phyloP scores from a whole-genome alignment of 345 rosid species.

The Toxicodendron radicans region DNA sequence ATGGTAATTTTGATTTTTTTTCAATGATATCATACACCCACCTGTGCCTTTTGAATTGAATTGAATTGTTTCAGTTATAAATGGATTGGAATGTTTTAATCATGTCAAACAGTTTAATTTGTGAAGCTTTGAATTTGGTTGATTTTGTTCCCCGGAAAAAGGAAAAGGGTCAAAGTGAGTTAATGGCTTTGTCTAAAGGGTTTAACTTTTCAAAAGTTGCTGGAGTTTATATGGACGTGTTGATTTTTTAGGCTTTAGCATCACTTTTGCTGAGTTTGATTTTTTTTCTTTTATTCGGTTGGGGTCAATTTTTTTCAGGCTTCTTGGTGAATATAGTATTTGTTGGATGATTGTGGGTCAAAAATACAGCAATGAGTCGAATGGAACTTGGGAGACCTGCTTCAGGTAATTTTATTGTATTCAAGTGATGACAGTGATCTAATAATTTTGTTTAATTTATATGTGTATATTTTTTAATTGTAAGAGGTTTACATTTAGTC shows the following conservation, averaged over 20 bases:
- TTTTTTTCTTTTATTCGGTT: not conserved
- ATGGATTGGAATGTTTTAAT: not conserved
- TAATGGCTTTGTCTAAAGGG: not conserved
- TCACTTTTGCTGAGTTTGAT: not conserved
- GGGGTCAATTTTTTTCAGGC: conserved; percentile 18
- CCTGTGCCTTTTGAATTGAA: not conserved
- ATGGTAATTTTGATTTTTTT: not conserved
- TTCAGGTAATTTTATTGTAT: conserved; percentile 47
- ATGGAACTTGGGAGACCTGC: conserved; percentile 46
- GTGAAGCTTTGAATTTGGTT: not conserved
- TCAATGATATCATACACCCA: not conserved
- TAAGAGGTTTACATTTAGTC: not conserved
- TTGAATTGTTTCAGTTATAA: not conserved
- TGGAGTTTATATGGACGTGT: not conserved
- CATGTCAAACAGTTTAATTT: not conserved
- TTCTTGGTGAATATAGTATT: conserved; percentile 18
- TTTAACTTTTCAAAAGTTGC: not conserved
- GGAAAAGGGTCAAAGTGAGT: not conserved
- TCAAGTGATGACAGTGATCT: not conserved
- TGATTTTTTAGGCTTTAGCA: not conserved
- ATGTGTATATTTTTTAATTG: no score
- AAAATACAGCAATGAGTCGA: conserved; percentile 57
- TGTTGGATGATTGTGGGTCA: conserved; percentile 45
- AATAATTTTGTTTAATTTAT: not conserved
- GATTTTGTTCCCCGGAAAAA: not conserved